phyloP scores from a whole-genome alignment of 2,329 filamentous ascomycete genomes.

The Beauveria pseudobassiana region DNA sequence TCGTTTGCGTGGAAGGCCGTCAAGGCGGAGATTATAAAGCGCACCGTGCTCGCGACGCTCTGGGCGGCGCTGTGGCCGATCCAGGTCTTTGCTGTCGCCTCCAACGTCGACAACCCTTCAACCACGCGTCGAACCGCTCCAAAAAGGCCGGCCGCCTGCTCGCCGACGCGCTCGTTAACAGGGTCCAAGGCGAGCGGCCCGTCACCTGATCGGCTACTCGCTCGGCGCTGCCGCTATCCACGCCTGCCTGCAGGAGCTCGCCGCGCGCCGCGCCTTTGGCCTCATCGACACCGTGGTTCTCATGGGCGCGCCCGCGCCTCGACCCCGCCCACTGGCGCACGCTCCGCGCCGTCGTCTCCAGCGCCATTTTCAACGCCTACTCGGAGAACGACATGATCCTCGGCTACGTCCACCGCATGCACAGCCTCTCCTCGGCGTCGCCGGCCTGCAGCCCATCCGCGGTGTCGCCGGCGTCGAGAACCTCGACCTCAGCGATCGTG shows the following conservation, averaged over 20 bases:
- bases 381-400: slow-evolving; percentile 83
- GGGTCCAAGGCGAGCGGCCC: slow-evolving; percentile 72
- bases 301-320: slow-evolving; percentile 72
- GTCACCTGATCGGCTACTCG: slow-evolving; percentile 79
- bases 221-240: slow-evolving; percentile 77
- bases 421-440: slow-evolving; percentile 77
- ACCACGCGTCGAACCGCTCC: slow-evolving; percentile 64
- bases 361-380: slow-evolving; percentile 80
- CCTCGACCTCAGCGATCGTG: slow-evolving; percentile 44
- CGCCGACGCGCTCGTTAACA: slow-evolving; percentile 75
- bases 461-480: slow-evolving; percentile 59
- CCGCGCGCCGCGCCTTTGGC: slow-evolving; percentile 73
- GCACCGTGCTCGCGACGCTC: slow-evolving; percentile 60
- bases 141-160: slow-evolving; percentile 75
- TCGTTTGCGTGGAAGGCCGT: slow-evolving; percentile 69
- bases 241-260: slow-evolving; percentile 68
- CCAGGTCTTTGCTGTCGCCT: slow-evolving; percentile 56
- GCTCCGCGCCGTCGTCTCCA: slow-evolving; percentile 70
- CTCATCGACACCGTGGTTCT: slow-evolving; percentile 77
- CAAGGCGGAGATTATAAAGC: slow-evolving; percentile 66
- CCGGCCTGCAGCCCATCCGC: slow-evolving; percentile 68
- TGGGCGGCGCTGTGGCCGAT: slow-evolving; percentile 65
- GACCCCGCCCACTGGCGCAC: slow-evolving; percentile 63
- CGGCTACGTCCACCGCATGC: slow-evolving; percentile 78
- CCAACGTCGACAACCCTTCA: slow-evolving; percentile 74